Conservation (phyloP, 192 early-diverging fungal species). For the Gorgonomyces haynaldii region DNA sequence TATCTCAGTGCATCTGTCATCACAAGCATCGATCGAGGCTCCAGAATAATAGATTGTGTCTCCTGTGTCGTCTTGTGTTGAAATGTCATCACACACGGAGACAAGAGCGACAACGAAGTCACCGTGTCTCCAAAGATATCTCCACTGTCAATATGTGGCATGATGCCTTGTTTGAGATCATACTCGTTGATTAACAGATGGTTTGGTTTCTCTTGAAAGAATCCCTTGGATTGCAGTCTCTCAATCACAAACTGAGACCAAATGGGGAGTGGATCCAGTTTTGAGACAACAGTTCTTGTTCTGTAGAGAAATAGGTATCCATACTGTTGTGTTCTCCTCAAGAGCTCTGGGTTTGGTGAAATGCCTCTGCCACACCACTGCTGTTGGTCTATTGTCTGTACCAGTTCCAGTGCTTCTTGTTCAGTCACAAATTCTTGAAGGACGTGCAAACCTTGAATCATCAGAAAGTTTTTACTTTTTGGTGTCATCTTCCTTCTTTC, state of each 20-base stretch:
- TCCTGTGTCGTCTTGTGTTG: slow-evolving; percentile 16
- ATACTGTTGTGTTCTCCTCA: slow-evolving; percentile 57
- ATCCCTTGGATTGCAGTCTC: neutral
- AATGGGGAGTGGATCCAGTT: neutral
- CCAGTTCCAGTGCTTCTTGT: neutral
- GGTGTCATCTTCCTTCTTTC: slow-evolving; percentile 13
- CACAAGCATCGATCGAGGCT: neutral
- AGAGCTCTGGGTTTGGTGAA: slow-evolving; percentile 35
- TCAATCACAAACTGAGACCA: neutral
- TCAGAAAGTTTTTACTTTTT: slow-evolving; percentile 13
- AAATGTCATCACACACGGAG: slow-evolving; percentile 58
- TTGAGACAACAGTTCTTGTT: slow-evolving; percentile 29
- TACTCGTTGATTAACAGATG: slow-evolving; percentile 57
- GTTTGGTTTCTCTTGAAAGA: slow-evolving; percentile 23
- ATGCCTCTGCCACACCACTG: neutral
- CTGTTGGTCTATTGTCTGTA: neutral
- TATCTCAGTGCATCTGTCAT: slow-evolving; percentile 28
- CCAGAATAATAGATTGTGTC: slow-evolving; percentile 8
- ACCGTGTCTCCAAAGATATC: slow-evolving; percentile 52
- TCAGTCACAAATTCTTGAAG: neutral
- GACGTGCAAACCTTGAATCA: neutral
- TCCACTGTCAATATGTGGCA: slow-evolving; percentile 46
- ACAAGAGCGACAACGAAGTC: slow-evolving; percentile 45
- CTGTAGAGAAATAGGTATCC: slow-evolving; percentile 41
- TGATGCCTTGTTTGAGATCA: slow-evolving; percentile 53